These are phyloP conservation scores for Candida dubliniensis DNA, from an alignment of 1,139 yeast species.

Conservation along the genomic window DNA sequence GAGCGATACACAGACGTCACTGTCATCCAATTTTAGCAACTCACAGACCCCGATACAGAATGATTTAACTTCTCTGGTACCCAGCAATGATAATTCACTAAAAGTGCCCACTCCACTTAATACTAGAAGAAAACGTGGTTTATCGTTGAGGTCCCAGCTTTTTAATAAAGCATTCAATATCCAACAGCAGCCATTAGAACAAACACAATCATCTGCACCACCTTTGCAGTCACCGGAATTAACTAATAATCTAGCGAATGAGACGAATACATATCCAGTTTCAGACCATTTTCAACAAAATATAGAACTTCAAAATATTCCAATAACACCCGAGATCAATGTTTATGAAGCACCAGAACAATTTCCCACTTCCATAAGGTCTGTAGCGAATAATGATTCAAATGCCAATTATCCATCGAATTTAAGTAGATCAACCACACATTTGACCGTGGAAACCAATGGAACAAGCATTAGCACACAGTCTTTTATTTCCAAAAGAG, in stretches of 20 bases:
- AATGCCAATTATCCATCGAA: conserved; percentile 14
- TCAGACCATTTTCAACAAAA: neutral
- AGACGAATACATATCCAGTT: neutral
- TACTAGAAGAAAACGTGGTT: conserved; percentile 61
- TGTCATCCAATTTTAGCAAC: no score
- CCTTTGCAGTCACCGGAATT: neutral
- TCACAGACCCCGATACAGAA: no score
- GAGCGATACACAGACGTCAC: no score
- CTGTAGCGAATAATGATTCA: conserved; percentile 4
- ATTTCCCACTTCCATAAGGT: neutral
- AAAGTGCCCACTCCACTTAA: conserved; percentile 24
- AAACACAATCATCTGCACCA: neutral
- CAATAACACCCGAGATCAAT: conserved; percentile 17
- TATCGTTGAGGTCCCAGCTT: conserved; percentile 71
- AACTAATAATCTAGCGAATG: neutral
- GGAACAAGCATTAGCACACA: conserved; percentile 21
- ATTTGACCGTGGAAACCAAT: conserved; percentile 24
- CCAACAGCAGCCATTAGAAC: conserved; percentile 7
- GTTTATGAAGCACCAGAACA: conserved; percentile 13
- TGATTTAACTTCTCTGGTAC: neutral
- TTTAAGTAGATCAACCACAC: conserved; percentile 29
- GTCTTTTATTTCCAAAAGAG: conserved; percentile 23
- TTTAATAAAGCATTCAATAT: conserved; percentile 51
- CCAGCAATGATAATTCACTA: neutral
- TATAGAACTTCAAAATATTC: conserved; percentile 10